Evolutionary conservation across 2,329 filamentous ascomycete genomes (phyloP).

Genomic region (Cladobotryum mycophilum): DNA sequence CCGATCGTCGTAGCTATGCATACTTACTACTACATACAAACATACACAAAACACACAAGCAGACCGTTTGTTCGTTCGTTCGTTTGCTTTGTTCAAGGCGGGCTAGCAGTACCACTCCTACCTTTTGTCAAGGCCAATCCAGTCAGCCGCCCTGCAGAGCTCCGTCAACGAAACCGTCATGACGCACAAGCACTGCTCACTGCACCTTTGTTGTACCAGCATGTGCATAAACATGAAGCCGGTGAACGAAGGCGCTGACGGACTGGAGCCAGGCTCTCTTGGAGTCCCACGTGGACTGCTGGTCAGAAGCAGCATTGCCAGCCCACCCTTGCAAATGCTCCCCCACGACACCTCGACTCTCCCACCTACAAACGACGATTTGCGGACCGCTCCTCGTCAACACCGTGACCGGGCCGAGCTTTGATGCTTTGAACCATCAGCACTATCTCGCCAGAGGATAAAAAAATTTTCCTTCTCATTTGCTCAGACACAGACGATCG

Average conservation of each 20-base stretch:
- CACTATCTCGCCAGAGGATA: too few species aligned
- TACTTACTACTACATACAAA: not conserved
- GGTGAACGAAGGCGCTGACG: slow-evolving; percentile 5
- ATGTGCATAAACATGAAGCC: not conserved
- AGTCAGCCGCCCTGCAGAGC: not conserved
- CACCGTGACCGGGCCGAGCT: too few species aligned
- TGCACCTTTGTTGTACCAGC: not conserved
- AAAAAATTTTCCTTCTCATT: too few species aligned
- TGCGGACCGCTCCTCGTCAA: too few species aligned
- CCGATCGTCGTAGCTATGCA: not conserved
- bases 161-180: not conserved
- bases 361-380: too few species aligned
- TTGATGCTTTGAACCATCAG: too few species aligned
- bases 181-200: not conserved
- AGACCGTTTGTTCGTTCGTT: not conserved
- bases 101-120: too few species aligned
- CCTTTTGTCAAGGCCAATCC: not conserved
- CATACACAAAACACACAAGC: not conserved
- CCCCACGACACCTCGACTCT: too few species aligned
- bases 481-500: too few species aligned
- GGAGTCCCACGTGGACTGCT: slow-evolving; percentile 9
- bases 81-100: too few species aligned
- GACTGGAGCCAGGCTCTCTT: slow-evolving; percentile 3
- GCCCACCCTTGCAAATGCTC: not conserved
- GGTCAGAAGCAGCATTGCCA: slow-evolving; percentile 1